phyloP scores from a whole-genome alignment of 495 filamentous ascomycete genomes.

The Chlorociboria aeruginascens region DNA sequence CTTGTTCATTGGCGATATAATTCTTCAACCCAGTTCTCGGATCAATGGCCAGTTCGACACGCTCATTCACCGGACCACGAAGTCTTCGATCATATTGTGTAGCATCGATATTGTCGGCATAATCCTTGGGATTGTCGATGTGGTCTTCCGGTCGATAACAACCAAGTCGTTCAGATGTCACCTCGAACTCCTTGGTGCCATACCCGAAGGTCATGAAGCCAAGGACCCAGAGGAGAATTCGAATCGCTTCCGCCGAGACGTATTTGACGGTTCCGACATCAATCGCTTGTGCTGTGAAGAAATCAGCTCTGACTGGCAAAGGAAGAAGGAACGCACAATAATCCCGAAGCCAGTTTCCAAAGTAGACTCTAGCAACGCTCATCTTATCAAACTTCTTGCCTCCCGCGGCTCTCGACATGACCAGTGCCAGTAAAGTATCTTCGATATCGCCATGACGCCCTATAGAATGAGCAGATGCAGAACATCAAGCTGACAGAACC shows the following conservation, averaged over 20 bases:
- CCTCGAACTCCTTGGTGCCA: slow-evolving; percentile 94
- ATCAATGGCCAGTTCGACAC: slow-evolving; percentile 66
- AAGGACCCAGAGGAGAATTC: slow-evolving; percentile 79
- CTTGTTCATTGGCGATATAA: slow-evolving; percentile 75
- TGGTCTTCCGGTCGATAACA: slow-evolving; percentile 94
- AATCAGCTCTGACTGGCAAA: slow-evolving; percentile 16
- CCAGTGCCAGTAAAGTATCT: slow-evolving; percentile 65
- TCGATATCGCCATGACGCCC: slow-evolving; percentile 95
- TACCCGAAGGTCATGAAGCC: slow-evolving; percentile 91
- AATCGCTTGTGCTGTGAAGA: slow-evolving; percentile 46
- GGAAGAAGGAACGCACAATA: slow-evolving; percentile 32
- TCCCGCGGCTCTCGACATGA: slow-evolving; percentile 64
- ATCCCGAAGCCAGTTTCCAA: slow-evolving; percentile 87
- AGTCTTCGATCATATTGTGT: slow-evolving; percentile 68
- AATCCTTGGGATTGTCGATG: slow-evolving; percentile 35
- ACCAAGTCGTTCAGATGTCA: slow-evolving; percentile 81
- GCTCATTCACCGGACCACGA: slow-evolving; percentile 70
- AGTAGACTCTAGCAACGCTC: slow-evolving; percentile 73
- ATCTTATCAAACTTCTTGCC: slow-evolving; percentile 82
- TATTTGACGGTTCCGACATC: slow-evolving; percentile 83
- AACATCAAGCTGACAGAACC: slow-evolving; percentile 5
- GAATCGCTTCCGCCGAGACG: slow-evolving; percentile 79
- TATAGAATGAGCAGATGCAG: slow-evolving; percentile 13
- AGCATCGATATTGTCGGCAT: slow-evolving; percentile 55
- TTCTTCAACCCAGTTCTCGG: slow-evolving; percentile 73